phyloP scores from a whole-genome alignment of 345 rosid species.

The Schrenkiella parvula region DNA sequence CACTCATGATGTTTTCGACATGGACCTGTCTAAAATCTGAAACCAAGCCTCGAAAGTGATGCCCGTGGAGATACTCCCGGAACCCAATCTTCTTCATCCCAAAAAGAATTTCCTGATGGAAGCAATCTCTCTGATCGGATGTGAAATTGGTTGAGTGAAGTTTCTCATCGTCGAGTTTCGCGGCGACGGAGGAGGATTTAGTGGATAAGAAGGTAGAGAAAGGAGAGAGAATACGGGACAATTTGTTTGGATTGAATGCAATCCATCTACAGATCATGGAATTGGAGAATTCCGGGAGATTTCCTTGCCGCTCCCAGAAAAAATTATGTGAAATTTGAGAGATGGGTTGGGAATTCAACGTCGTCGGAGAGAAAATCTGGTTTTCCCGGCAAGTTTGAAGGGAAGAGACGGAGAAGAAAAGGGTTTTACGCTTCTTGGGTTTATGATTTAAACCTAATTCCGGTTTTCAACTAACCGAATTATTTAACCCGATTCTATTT shows the following conservation, averaged over 20 bases:
- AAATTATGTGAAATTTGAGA: neutral
- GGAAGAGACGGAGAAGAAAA: neutral
- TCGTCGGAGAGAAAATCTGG: slow-evolving; percentile 1
- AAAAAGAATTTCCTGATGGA: slow-evolving; percentile 37
- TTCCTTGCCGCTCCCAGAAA: neutral
- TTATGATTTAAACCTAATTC: neutral
- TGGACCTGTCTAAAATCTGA: slow-evolving; percentile 41
- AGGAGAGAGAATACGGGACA: slow-evolving; percentile 20
- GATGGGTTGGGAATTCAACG: neutral
- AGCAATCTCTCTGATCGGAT: slow-evolving; percentile 22
- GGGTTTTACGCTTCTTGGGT: slow-evolving; percentile 11
- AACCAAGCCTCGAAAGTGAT: slow-evolving; percentile 34
- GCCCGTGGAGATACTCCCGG: slow-evolving; percentile 37
- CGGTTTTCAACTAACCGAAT: neutral
- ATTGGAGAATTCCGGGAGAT: neutral
- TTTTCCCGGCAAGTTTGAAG: slow-evolving; percentile 33
- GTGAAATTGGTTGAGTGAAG: neutral
- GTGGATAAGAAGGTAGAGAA: slow-evolving; percentile 34
- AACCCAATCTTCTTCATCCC: slow-evolving; percentile 49
- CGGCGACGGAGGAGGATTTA: slow-evolving; percentile 37
- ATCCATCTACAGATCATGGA: slow-evolving; percentile 49
- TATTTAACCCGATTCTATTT: neutral
- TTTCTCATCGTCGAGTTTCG: slow-evolving; percentile 32
- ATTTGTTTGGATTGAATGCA: slow-evolving; percentile 21
- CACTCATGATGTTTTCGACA: slow-evolving; percentile 43